phyloP scores from a whole-genome alignment of 2,329 filamentous ascomycete genomes.

The Pyrenochaeta sp. region DNA sequence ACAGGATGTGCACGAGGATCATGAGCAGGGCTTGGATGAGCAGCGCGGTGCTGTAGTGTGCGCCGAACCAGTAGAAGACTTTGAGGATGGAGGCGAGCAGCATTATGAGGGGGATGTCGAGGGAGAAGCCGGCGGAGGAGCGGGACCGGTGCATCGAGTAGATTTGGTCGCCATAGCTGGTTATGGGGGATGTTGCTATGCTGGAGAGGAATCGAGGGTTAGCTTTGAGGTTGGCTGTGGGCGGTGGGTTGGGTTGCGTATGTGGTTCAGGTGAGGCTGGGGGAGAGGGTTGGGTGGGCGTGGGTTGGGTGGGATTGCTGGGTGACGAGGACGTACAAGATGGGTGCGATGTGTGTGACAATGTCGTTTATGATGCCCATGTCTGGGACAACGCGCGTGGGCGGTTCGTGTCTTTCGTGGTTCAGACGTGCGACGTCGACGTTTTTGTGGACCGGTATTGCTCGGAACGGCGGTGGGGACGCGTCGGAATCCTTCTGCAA shows the following conservation, averaged over 20 bases:
- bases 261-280: too few relatives aligned
- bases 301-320: too few relatives aligned
- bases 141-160: conserved; percentile 67
- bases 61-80: conserved; percentile 71
- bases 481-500: conserved; percentile 5
- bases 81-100: conserved; percentile 70
- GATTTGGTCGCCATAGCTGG: conserved; percentile 72
- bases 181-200: conserved; percentile 68
- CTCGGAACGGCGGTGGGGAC: conserved; percentile 5
- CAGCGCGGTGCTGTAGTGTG: conserved; percentile 65
- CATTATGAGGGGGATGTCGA: conserved; percentile 73
- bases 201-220: conserved; percentile 47
- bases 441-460: conserved; percentile 11
- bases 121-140: conserved; percentile 68
- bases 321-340: conserved; percentile 40
- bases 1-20: conserved; percentile 64
- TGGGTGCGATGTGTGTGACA: conserved; percentile 47
- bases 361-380: conserved; percentile 49
- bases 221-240: conserved; percentile 1
- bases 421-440: conserved; percentile 7
- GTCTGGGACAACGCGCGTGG: too few relatives aligned
- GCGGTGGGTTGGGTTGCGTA: too few relatives aligned
- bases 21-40: conserved; percentile 68
- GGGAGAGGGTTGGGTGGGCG: too few relatives aligned
- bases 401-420: not conserved